Evolutionary conservation across 78 protist genomes (phyloP).

Genomic region (Speleostelium caveatum): DNA sequence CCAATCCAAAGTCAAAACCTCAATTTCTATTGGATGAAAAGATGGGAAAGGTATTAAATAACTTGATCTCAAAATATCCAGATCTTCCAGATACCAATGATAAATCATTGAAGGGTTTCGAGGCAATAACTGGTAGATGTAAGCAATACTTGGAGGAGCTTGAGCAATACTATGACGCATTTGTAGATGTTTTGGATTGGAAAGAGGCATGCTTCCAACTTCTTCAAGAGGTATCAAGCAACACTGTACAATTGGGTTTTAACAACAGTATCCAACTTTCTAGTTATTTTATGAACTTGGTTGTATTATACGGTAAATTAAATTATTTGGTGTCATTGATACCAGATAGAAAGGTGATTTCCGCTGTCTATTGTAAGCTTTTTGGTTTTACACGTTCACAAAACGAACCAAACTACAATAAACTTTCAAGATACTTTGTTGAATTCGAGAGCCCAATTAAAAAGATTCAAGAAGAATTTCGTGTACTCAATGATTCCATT

Average conservation of each 20-base stretch:
- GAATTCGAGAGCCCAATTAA: constrained; percentile 48
- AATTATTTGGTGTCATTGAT: constrained; percentile 36
- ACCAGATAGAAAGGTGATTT: constrained; percentile 14
- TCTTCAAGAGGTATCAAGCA: constrained; percentile 37
- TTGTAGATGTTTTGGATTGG: constrained; percentile 73
- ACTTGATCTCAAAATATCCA: constrained; percentile 59
- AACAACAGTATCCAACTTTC: constrained; percentile 24
- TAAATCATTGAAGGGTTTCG: constrained; percentile 56
- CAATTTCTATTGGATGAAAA: constrained; percentile 67
- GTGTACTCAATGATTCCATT: constrained; percentile 69
- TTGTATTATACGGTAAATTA: constrained; percentile 42
- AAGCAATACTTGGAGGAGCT: constrained; percentile 72
- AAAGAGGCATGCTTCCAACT: constrained; percentile 24
- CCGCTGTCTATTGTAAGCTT: constrained; percentile 47
- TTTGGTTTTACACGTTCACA: constrained; percentile 20
- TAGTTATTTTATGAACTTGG: constrained; percentile 19
- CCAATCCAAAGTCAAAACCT: constrained; percentile 44
- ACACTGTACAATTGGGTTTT: constrained; percentile 32
- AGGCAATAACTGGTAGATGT: constrained; percentile 32
- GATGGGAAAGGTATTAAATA: constrained; percentile 57
- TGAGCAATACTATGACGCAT: constrained; percentile 66
- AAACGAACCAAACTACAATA: constrained; percentile 44
- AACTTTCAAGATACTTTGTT: constrained; percentile 20
- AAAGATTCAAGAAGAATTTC: constrained; percentile 74
- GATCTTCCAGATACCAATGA: constrained; percentile 66